Evolutionary conservation across 116 monocot genomes (phyloP), one percentile per base, ranked within the genome.

Genomic region (Phalaenopsis hybrid): DNA sequence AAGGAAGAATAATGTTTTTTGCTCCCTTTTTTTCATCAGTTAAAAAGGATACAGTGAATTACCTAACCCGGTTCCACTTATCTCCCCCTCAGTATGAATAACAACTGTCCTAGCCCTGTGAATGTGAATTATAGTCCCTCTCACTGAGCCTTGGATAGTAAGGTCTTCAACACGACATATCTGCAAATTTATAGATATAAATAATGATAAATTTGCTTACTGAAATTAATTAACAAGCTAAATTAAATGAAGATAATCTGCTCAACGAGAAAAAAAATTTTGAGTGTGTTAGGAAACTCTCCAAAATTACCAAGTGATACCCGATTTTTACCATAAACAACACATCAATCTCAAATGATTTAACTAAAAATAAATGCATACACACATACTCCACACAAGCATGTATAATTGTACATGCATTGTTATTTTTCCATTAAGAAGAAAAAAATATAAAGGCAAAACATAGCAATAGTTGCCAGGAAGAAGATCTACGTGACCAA

Each of bases 151-250:
- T 81, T 85, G 82, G 51, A 97, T 83, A 34, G 57, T 85, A 78
- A 97, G 75, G 65, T 94, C 94, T 63, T 97, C 96, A 83, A 97
- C 96, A 82, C 94, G 89, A 82, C 96, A 97, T 34, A 94, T 91
- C 96, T 97, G 85, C 43, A 85, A 41, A 86, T n/a, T n/a, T n/a
- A n/a, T n/a, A n/a, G n/a, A n/a, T n/a, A n/a, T n/a, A n/a, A n/a
- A n/a, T n/a, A 45, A 20, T 75, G 44, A 17, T 46, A n/a, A 18
- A n/a, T 16, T 20, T 45, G 1, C n/a, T 44, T 75, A 44, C 75
- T n/a, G 4, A 75, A 46, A 75, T 73, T 43, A 45, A 46, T 2
- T 75, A 18, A 75, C 5, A 45, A 46, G 10, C 16, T 48, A 20
- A 75, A 45, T 15, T n/a, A 18, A 75, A 16, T 75, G 75, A 74